phyloP scores from a whole-genome alignment of 1,139 yeast species.

The Hemisphaericaspora xylanilytica region DNA sequence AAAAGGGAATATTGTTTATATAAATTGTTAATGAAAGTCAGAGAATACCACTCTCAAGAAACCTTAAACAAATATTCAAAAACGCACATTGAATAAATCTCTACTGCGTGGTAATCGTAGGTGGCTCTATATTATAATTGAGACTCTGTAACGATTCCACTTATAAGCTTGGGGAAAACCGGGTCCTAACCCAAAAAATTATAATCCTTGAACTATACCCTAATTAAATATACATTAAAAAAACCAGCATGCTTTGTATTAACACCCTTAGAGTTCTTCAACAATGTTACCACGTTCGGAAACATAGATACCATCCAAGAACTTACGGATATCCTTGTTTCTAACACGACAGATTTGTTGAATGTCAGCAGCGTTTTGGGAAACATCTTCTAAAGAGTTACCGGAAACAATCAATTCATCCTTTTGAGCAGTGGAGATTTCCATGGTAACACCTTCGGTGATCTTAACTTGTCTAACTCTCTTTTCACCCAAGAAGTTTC shows the following conservation, averaged over 20 bases:
- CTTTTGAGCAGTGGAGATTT: slow-evolving; percentile 80
- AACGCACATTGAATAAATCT: background rate
- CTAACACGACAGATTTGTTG: slow-evolving; percentile 99
- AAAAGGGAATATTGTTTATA: no score
- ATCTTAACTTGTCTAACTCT: slow-evolving; percentile 84
- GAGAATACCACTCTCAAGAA: background rate
- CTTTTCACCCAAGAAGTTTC: slow-evolving; percentile 99
- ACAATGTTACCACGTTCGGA: slow-evolving; percentile 91
- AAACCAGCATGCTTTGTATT: background rate
- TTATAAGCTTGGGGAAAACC: slow-evolving; percentile 25
- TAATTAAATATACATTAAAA: slow-evolving; percentile 3
- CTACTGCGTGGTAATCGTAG: slow-evolving; percentile 46
- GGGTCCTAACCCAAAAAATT: slow-evolving; percentile 31
- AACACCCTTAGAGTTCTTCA: slow-evolving; percentile 50
- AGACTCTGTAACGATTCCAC: slow-evolving; percentile 53
- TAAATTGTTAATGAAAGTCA: background rate
- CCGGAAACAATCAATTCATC: slow-evolving; percentile 92
- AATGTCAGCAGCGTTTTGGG: slow-evolving; percentile 97
- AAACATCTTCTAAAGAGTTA: slow-evolving; percentile 96
- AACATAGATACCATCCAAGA: slow-evolving; percentile 99
- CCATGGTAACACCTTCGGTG: slow-evolving; percentile 85
- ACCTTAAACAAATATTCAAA: background rate
- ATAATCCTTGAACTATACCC: slow-evolving; percentile 31
- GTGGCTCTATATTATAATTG: slow-evolving; percentile 55
- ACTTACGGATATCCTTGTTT: slow-evolving; percentile 99